phyloP scores from a whole-genome alignment of 2,329 filamentous ascomycete genomes.

The Diplodia mutila region DNA sequence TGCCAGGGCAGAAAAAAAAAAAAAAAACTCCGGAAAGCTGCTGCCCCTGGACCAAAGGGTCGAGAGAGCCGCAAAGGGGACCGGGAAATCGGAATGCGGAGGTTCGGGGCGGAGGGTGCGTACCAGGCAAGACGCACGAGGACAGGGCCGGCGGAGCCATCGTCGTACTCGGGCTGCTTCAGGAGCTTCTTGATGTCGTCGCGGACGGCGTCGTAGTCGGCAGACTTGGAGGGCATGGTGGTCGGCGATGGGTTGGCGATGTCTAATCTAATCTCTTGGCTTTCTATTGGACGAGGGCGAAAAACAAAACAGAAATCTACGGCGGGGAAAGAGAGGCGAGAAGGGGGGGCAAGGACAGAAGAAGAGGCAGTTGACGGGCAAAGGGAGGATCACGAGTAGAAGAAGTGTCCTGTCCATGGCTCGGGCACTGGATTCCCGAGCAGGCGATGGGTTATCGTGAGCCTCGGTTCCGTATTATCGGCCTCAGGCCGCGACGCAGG shows the following conservation, averaged over 20 bases:
- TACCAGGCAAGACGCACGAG: slow-evolving; percentile 67
- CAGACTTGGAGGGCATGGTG: slow-evolving; percentile 30
- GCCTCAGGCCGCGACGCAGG: slow-evolving; percentile 7
- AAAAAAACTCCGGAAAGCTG: background rate
- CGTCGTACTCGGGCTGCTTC: slow-evolving; percentile 66
- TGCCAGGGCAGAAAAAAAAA: background rate
- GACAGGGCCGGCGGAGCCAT: slow-evolving; percentile 66
- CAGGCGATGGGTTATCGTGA: slow-evolving; percentile 18
- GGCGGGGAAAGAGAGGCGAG: background rate
- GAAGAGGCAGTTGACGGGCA: background rate
- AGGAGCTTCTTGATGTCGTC: slow-evolving; percentile 59
- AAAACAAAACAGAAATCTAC: background rate
- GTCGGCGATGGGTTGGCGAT: slow-evolving; percentile 5
- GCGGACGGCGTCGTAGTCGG: slow-evolving; percentile 53
- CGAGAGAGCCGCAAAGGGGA: slow-evolving; percentile 12
- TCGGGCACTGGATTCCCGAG: slow-evolving; percentile 20
- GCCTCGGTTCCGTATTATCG: slow-evolving; percentile 23
- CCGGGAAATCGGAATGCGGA: background rate
- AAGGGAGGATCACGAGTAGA: background rate
- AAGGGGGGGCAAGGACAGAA: background rate
- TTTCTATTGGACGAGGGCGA: background rate
- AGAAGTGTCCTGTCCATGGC: slow-evolving; percentile 2
- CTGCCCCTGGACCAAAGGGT: slow-evolving; percentile 8
- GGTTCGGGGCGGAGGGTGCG: slow-evolving; percentile 29
- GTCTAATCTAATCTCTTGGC: slow-evolving; percentile 19